These are phyloP conservation scores for Beverwykella pulmonaria DNA, from an alignment of 495 filamentous ascomycete species.

Conservation along the genomic window DNA sequence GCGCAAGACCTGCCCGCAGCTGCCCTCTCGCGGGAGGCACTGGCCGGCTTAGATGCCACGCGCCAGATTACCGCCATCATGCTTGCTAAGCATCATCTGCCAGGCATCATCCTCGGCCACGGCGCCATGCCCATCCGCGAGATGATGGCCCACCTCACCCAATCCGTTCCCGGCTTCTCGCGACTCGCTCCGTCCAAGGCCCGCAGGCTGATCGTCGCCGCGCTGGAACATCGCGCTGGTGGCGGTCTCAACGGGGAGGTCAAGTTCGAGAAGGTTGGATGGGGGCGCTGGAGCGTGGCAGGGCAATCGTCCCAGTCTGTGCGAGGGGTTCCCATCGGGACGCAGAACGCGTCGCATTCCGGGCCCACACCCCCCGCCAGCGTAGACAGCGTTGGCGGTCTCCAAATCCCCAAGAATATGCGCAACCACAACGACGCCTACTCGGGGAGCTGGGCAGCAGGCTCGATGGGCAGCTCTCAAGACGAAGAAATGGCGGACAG, in stretches of 20 bases:
- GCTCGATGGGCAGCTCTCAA: slow-evolving; percentile 38
- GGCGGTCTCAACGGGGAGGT: slow-evolving; percentile 73
- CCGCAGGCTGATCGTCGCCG: slow-evolving; percentile 80
- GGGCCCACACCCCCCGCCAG: slow-evolving; percentile 50
- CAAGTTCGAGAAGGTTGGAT: slow-evolving; percentile 93
- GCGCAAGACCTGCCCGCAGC: slow-evolving; percentile 47
- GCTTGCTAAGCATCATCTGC: slow-evolving; percentile 89
- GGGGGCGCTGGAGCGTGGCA: slow-evolving; percentile 86
- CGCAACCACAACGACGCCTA: slow-evolving; percentile 54
- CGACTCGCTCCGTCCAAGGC: slow-evolving; percentile 90
- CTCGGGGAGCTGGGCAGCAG: slow-evolving; percentile 62
- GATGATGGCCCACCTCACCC: slow-evolving; percentile 89
- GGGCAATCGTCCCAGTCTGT: slow-evolving; percentile 57
- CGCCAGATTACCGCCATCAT: slow-evolving; percentile 83
- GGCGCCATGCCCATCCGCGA: slow-evolving; percentile 93
- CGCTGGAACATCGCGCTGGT: slow-evolving; percentile 72
- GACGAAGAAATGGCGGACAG: slow-evolving; percentile 67
- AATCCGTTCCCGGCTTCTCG: slow-evolving; percentile 89
- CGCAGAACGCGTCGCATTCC: slow-evolving; percentile 13
- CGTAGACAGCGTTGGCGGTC: slow-evolving; percentile 51
- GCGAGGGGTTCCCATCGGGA: slow-evolving; percentile 21
- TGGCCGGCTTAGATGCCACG: slow-evolving; percentile 66
- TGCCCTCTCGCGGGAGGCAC: slow-evolving; percentile 37
- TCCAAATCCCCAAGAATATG: slow-evolving; percentile 63
- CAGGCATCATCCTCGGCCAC: slow-evolving; percentile 83